Base-by-base conservation (phyloP, 208 protist species). In the Crithidia mellificae region DNA sequence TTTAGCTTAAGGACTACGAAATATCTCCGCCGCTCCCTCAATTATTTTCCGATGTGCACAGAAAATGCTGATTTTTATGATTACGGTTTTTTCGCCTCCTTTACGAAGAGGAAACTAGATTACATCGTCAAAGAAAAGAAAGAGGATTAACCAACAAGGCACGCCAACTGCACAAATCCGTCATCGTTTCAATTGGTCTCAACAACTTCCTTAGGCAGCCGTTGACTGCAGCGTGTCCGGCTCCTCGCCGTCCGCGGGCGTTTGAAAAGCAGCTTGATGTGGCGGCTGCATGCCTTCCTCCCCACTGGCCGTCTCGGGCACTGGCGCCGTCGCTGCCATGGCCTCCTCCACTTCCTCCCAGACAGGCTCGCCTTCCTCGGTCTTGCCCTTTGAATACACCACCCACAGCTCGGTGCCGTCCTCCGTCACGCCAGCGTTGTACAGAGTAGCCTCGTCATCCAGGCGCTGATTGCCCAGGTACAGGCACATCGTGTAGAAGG, bases 371-470 rank as follows among this genome's bases (percentile, higher is more conserved):
- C 86, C 81, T 32, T 92, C 88, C 2, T 24, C 65, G 6, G 81
- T 92, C n/a, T 72, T 71, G 17, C 74, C 80, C 50, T 89, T 92
- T 2, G 81, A 73, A 67, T 91, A 77, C n/a, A 82, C 87, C 53
- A 96, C 85, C 52, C 85, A 63, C 57, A 96, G 61, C 80, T 92
- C 88, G n/a, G 84, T 85, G 30, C 86, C 91, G 52, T 96, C 88
- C 32, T 75, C 63, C 19, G 85, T 81, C 67, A 96, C 80, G 25
- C 91, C 88, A 47, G 86, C 85, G 75, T 87, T 90, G 62, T 80
- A 85, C 27, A 96, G 80, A 27, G 85, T 94, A n/a, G 80, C 77
- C 51, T 71, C 74, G 58, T 96, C 87, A 22, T 92, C 87, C 22
- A 96, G 71, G 55, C 80, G 85, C 58, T 94, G 87, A 34, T 74